Conservation (phyloP, 2,329 filamentous ascomycete species). For the Penicillium sp. region DNA sequence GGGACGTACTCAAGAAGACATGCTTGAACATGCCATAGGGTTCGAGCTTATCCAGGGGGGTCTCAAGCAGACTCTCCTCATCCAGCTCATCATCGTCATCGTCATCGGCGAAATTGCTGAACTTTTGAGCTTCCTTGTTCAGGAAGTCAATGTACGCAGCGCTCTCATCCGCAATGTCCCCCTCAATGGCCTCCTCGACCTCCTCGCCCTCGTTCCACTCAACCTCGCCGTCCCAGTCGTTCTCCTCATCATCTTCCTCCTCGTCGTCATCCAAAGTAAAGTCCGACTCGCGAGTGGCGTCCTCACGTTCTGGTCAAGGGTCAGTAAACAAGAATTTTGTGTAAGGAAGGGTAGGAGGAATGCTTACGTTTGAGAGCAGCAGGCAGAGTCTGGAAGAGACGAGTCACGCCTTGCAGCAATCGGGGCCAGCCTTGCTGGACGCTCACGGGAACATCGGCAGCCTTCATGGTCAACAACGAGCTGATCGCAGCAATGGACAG, state of each 20-base stretch:
- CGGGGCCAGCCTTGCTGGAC: conserved; percentile 94
- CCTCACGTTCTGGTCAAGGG: conserved; percentile 64
- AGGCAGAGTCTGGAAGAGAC: conserved; percentile 86
- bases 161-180: conserved; percentile 79
- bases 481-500: conserved; percentile 92
- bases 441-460: conserved; percentile 79
- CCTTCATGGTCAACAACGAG: conserved; percentile 70
- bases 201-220: conserved; percentile 58
- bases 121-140: conserved; percentile 87
- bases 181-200: conserved; percentile 54
- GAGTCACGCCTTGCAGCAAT: conserved; percentile 78
- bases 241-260: conserved; percentile 70
- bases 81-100: conserved; percentile 89
- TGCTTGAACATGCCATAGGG: conserved; percentile 85
- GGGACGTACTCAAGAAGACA: conserved; percentile 69
- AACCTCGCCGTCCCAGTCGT: conserved; percentile 72
- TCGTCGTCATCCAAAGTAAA: conserved; percentile 69
- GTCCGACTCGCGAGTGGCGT: conserved; percentile 84
- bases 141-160: conserved; percentile 93
- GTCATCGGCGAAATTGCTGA: conserved; percentile 62
- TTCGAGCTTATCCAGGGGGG: conserved; percentile 89
- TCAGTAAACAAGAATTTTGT: conserved; percentile 18
- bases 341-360: not conserved
- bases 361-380: conserved; percentile 72
- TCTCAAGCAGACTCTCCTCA: conserved; percentile 87